phyloP scores from a whole-genome alignment of 495 filamentous ascomycete genomes.

The Trichoderma gamsii region DNA sequence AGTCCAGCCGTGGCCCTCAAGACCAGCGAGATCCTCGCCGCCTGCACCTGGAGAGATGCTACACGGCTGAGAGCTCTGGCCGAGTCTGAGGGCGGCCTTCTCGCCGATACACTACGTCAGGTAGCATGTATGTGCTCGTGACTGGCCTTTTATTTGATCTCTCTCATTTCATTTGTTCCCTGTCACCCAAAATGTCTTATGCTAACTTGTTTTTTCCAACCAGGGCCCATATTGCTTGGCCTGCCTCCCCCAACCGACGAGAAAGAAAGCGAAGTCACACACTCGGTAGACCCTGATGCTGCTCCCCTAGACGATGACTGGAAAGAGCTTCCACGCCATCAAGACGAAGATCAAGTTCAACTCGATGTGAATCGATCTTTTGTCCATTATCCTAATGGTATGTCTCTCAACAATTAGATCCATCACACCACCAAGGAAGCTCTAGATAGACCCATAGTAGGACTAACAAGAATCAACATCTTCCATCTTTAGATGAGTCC shows the following conservation, averaged over 20 bases:
- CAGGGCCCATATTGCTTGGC: constrained; percentile 80
- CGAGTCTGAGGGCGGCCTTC: constrained; percentile 65
- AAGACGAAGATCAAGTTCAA: constrained; percentile 82
- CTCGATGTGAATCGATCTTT: constrained; percentile 95
- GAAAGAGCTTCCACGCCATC: constrained; percentile 56
- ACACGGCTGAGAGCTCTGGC: constrained; percentile 59
- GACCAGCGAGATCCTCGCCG: constrained; percentile 48
- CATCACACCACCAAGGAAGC: constrained; percentile 24
- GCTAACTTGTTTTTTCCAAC: constrained; percentile 16
- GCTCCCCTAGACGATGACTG: constrained; percentile 34
- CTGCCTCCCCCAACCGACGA: constrained; percentile 26
- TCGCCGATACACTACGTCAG: constrained; percentile 73
- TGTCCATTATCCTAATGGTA: constrained; percentile 88
- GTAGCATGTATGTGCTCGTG: constrained; percentile 67
- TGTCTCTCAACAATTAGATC: constrained; percentile 27
- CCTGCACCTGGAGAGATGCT: constrained; percentile 61
- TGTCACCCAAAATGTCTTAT: constrained; percentile 9
- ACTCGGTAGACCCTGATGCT: constrained; percentile 16
- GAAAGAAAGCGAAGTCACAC: constrained; percentile 16
- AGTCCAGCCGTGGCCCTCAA: constrained; percentile 18
- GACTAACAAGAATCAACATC: constrained; percentile 12
- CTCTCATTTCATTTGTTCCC: too few relatives aligned
- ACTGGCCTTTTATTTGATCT: constrained; percentile 9
- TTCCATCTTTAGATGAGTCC: constrained; percentile 32
- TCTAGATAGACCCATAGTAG: neutral